A percentile compares a stretch with the other conserved stretches of the same genome.
These are phyloP conservation scores for Glaciozyma antarctica DNA, from an alignment of 768 basidiomycete genomes.

Conservation along the genomic window DNA sequence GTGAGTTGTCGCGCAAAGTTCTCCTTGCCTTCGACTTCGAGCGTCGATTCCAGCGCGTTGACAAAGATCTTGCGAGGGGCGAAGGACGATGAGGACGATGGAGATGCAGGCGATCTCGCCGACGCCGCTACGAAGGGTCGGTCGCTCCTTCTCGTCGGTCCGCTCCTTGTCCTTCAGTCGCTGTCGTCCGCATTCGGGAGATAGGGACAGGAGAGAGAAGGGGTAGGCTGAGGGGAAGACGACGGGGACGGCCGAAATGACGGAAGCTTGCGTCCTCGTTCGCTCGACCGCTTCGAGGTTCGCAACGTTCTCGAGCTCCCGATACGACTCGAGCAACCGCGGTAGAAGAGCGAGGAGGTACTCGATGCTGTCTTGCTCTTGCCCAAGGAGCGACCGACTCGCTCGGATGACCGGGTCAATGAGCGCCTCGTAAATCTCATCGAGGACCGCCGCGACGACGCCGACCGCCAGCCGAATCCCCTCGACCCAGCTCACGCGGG, in stretches of 20 bases:
- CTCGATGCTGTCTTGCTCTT: slow-evolving; percentile 90
- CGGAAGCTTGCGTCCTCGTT: slow-evolving; percentile 51
- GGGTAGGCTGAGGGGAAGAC: slow-evolving; percentile 93
- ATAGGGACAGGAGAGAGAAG: slow-evolving; percentile 64
- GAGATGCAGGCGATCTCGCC: slow-evolving; percentile 82
- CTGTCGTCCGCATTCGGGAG: slow-evolving; percentile 3
- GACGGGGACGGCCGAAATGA: slow-evolving; percentile 55
- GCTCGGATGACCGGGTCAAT: slow-evolving; percentile 56
- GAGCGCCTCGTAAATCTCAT: slow-evolving; percentile 73
- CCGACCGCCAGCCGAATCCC: slow-evolving; percentile 80
- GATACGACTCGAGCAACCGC: slow-evolving; percentile 74
- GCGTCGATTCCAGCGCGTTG: slow-evolving; percentile 63
- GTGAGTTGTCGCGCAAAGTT: slow-evolving; percentile 61
- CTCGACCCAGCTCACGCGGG: slow-evolving; percentile 81
- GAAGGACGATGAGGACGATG: slow-evolving; percentile 67
- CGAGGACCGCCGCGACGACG: slow-evolving; percentile 77
- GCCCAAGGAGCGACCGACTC: slow-evolving; percentile 54
- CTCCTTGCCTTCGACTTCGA: slow-evolving; percentile 83
- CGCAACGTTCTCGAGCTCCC: slow-evolving; percentile 62
- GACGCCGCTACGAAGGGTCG: slow-evolving; percentile 56
- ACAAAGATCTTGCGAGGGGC: slow-evolving; percentile 66
- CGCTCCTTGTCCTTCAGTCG: background rate
- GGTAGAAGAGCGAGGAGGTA: slow-evolving; percentile 71
- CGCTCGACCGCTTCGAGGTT: slow-evolving; percentile 63
- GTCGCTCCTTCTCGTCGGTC: slow-evolving; percentile 43